phyloP scores from a whole-genome alignment of 345 rosid genomes.

The Cardamine chenopodiifolia region DNA sequence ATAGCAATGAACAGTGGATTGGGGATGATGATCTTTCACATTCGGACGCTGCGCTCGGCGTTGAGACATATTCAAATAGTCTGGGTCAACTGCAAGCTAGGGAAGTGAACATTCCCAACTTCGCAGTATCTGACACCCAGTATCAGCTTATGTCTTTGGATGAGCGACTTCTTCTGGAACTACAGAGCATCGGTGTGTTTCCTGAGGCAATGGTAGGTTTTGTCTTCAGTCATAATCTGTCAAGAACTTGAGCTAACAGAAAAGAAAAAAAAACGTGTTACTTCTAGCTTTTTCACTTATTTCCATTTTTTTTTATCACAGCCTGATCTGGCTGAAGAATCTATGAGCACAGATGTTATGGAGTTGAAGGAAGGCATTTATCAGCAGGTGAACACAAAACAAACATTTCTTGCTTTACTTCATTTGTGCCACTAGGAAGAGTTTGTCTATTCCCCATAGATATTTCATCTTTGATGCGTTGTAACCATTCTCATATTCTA shows the following conservation, averaged over 20 bases:
- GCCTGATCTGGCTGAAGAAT: conserved; percentile 91
- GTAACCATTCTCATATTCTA: conserved; percentile 15
- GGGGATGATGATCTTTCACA: conserved; percentile 76
- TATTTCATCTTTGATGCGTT: not conserved
- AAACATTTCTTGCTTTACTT: not conserved
- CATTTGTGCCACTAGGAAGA: not conserved
- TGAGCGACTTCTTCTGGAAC: conserved; percentile 80
- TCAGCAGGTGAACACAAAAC: conserved; percentile 60
- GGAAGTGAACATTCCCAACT: conserved; percentile 52
- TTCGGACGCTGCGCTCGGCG: conserved; percentile 56
- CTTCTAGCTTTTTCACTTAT: conserved; percentile 11
- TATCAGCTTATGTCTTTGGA: conserved; percentile 78
- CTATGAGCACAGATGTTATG: conserved; percentile 62
- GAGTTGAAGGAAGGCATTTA: conserved; percentile 69
- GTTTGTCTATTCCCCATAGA: not conserved
- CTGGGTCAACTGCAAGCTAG: conserved; percentile 54
- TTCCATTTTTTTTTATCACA: conserved; percentile 41
- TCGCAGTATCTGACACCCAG: conserved; percentile 58
- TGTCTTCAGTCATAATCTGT: conserved; percentile 7
- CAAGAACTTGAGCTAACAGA: not conserved
- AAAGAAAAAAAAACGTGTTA: conserved; percentile 2
- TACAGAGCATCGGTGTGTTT: conserved; percentile 80
- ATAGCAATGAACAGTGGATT: conserved; percentile 72
- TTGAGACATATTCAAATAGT: conserved; percentile 71
- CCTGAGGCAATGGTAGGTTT: conserved; percentile 78